phyloP scores from a whole-genome alignment of 1,284 basidiomycete species.

The Trametes sp. region DNA sequence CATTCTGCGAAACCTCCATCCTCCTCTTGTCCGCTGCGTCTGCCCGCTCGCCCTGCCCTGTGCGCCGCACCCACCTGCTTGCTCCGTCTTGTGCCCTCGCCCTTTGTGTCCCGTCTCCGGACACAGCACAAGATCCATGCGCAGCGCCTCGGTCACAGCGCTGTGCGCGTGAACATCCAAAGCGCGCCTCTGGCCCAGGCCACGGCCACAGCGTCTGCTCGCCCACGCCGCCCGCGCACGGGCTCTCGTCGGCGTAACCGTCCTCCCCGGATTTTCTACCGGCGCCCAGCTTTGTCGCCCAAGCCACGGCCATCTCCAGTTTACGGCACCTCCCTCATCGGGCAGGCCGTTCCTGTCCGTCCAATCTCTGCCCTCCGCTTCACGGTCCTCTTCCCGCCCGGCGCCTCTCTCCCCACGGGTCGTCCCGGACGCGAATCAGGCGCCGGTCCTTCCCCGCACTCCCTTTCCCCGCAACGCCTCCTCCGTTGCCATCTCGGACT shows the following conservation, averaged over 20 bases:
- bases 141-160: conserved; percentile 11
- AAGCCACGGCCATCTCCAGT: conserved; percentile 23
- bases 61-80: neutral
- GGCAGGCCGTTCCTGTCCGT: neutral
- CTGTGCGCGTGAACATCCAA: conserved; percentile 4
- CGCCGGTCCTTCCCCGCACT: conserved; percentile 19
- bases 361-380: conserved; percentile 19
- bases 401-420: conserved; percentile 15
- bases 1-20: conserved; percentile 14
- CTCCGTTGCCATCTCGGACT: conserved; percentile 21
- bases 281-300: conserved; percentile 20
- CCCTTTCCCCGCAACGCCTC: conserved; percentile 22
- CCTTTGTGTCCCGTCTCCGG: neutral
- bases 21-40: conserved; percentile 4
- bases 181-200: conserved; percentile 6
- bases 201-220: conserved; percentile 9
- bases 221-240: conserved; percentile 5
- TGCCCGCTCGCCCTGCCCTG: neutral
- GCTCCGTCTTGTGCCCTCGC: conserved; percentile 1
- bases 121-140: conserved; percentile 1
- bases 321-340: conserved; percentile 26
- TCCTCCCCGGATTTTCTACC: conserved; percentile 32
- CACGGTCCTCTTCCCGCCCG: conserved; percentile 20
- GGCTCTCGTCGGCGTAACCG: conserved; percentile 26
- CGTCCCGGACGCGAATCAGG: conserved; percentile 12